Conservation (phyloP, 2,329 filamentous ascomycete species). For the Colletotrichum lindemuthianum region DNA sequence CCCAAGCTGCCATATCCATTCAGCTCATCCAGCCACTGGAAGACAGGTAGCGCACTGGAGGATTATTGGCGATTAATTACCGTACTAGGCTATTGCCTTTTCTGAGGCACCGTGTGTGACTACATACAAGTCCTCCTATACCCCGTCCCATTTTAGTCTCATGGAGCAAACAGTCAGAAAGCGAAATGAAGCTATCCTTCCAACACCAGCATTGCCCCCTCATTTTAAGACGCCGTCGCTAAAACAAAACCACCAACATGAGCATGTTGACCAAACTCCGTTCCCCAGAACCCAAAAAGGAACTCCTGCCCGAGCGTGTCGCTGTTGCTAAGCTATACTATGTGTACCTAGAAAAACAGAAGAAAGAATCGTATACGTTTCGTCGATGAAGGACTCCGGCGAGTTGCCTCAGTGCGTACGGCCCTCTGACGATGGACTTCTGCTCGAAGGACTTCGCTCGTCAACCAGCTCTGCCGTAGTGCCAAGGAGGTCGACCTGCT, state of each 20-base stretch:
- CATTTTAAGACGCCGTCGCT: conserved; percentile 35
- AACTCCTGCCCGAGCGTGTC: neutral
- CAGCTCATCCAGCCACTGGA: too few relatives aligned
- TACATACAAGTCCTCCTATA: too few relatives aligned
- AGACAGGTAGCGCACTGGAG: too few relatives aligned
- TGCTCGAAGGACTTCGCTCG: conserved; percentile 39
- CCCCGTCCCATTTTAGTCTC: neutral
- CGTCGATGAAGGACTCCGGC: too few relatives aligned
- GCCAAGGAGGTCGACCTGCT: conserved; percentile 58
- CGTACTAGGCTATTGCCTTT: too few relatives aligned
- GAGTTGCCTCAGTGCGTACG: conserved; percentile 8
- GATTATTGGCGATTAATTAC: too few relatives aligned
- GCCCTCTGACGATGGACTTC: conserved; percentile 27
- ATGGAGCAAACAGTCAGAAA: neutral
- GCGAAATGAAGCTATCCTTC: conserved; percentile 1
- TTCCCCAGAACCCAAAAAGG: neutral
- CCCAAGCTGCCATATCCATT: too few relatives aligned
- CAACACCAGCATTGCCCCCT: conserved; percentile 29
- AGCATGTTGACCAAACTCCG: conserved; percentile 24
- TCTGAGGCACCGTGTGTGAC: too few relatives aligned
- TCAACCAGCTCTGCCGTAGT: conserved; percentile 68
- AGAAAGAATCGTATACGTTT: too few relatives aligned
- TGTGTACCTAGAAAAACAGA: conserved; percentile 13
- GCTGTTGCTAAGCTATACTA: conserved; percentile 16
- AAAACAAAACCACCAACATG: conserved; percentile 12